These are phyloP conservation scores for Apiotrichum porosum DNA, from an alignment of 1,284 basidiomycete species.

Conservation along the genomic window DNA sequence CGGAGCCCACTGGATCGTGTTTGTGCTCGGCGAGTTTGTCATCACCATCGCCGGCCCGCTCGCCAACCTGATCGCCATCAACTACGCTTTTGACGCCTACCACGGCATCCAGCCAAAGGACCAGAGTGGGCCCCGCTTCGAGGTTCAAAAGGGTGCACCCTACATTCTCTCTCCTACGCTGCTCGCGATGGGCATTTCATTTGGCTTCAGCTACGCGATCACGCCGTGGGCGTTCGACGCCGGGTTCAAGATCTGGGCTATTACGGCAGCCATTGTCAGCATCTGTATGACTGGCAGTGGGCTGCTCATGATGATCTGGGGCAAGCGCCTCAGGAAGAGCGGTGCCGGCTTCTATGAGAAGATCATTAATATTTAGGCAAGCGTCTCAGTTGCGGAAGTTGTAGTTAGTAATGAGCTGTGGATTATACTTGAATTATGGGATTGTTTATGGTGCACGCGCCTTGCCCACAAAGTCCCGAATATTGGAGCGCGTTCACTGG, in stretches of 20 bases:
- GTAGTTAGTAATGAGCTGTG: no score
- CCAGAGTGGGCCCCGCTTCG: slow-evolving; percentile 8
- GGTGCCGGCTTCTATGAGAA: slow-evolving; percentile 15
- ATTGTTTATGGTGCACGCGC: no score
- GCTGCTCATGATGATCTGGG: slow-evolving; percentile 17
- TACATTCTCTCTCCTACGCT: slow-evolving; percentile 15
- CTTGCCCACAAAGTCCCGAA: no score
- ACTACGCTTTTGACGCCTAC: slow-evolving; percentile 16
- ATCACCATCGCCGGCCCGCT: slow-evolving; percentile 19
- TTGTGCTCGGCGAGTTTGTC: slow-evolving; percentile 17
- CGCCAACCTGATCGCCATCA: slow-evolving; percentile 14
- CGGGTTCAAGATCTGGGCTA: slow-evolving; percentile 15
- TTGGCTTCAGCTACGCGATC: slow-evolving; percentile 13
- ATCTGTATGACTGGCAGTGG: slow-evolving; percentile 5
- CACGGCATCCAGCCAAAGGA: slow-evolving; percentile 4
- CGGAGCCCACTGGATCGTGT: slow-evolving; percentile 22
- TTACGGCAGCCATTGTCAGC: slow-evolving; percentile 8
- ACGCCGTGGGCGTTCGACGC: slow-evolving; percentile 19
- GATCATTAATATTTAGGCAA: no score
- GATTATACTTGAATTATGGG: no score
- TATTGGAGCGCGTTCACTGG: no score
- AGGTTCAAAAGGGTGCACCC: no score
- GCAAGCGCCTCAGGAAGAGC: slow-evolving; percentile 14
- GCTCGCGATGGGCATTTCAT: slow-evolving; percentile 12
- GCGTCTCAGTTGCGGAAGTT: no score